Evolutionary conservation across 352 stramenopile genomes (phyloP).

Genomic region (Globisporangium spinosum): DNA sequence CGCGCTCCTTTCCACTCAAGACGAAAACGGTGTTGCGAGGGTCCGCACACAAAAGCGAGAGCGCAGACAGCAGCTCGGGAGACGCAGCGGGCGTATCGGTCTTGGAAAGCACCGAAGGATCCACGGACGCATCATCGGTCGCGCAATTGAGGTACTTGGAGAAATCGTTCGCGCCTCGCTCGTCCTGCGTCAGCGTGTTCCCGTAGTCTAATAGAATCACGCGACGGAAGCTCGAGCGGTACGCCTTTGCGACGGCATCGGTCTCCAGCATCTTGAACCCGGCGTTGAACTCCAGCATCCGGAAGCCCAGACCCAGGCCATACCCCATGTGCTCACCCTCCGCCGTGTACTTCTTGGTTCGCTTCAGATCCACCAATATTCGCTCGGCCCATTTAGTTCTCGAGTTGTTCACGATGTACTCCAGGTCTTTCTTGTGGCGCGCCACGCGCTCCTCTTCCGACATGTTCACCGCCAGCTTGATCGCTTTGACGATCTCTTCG

Average conservation of each 20-base stretch:
- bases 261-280: slow-evolving; percentile 95
- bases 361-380: slow-evolving; percentile 97
- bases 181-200: slow-evolving; percentile 94
- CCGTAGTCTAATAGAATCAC: slow-evolving; percentile 99
- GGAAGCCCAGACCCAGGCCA: slow-evolving; percentile 94
- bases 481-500: slow-evolving; percentile 77
- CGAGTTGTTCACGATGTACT: slow-evolving; percentile 95
- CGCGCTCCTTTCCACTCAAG: slow-evolving; percentile 94
- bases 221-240: slow-evolving; percentile 76
- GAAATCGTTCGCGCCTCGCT: slow-evolving; percentile 67
- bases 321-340: slow-evolving; percentile 93
- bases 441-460: slow-evolving; percentile 58
- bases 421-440: slow-evolving; percentile 77
- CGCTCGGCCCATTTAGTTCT: slow-evolving; percentile 96
- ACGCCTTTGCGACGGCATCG: slow-evolving; percentile 88
- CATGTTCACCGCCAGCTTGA: slow-evolving; percentile 70
- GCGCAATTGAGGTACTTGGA: slow-evolving; percentile 78
- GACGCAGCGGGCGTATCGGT: slow-evolving; percentile 47
- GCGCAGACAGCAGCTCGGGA: slow-evolving; percentile 78
- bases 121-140: slow-evolving; percentile 22
- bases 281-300: slow-evolving; percentile 95
- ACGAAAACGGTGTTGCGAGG: slow-evolving; percentile 98
- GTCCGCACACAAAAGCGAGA: slow-evolving; percentile 92
- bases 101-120: slow-evolving; percentile 32
- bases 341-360: slow-evolving; percentile 76